Evolutionary conservation across 2,329 filamentous ascomycete genomes (phyloP), one percentile per base, ranked within the genome.

Genomic region (Aspergillus pseudoglaucus): DNA sequence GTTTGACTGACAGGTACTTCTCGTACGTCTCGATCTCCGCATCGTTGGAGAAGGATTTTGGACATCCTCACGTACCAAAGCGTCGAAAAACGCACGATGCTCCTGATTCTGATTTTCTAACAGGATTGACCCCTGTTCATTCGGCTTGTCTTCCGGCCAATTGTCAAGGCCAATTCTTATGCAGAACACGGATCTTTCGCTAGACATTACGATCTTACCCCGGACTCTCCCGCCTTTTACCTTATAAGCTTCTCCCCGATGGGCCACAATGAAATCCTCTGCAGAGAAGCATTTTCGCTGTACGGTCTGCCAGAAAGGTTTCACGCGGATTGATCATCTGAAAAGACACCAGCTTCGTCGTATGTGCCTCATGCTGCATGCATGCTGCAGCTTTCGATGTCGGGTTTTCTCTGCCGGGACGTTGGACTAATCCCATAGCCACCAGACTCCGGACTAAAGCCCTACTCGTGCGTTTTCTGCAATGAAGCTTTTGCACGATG

Each of bases 241-340:
- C 22, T 22, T 30, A 42, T 25, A 35, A 46, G 43, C 48, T 59
- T 54, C 55, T 62, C 58, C 59, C 57, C 59, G 55, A 60, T 61
- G 59, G 52, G 47, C 39, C 56, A 55, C 50, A 51, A 69, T 68
- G 66, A 69, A 66, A 59, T 54, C 63, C 43, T 49, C 54, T 46
- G 39, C 63, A 32, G 67, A 64, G 46, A 72, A 72, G 55, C 67
- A 69, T 47, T 71, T 71, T 55, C 66, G 64, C 51, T 75, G 72
- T 52, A 63, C 65, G 12, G 59, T 72, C 52, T 75, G 72, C 54
- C 63, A 69, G 54, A 68, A 71, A 52, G 64, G 62, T 42, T 75
- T 75, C 59, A 73, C 72, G 20, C 70, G 72, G 48, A 70, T 72
- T 57, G 72, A 75, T 61, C 72, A 75, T 56, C 58, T 75, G 32